phyloP scores from a whole-genome alignment of 345 rosid genomes.

The Eucalyptus pumila region DNA sequence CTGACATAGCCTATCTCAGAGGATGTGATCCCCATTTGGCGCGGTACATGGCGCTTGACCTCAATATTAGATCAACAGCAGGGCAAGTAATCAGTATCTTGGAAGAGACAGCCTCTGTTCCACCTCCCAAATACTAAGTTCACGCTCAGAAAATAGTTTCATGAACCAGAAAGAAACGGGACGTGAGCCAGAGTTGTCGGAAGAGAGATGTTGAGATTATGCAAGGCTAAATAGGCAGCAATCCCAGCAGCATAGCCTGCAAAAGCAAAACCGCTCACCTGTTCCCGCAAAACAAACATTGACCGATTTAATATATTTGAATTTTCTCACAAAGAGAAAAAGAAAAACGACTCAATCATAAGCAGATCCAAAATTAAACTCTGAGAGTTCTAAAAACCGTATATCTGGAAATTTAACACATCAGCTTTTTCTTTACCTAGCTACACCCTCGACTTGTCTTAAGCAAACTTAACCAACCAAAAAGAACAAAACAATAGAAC shows the following conservation, averaged over 20 bases:
- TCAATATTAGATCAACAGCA: neutral
- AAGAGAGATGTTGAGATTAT: conserved; percentile 23
- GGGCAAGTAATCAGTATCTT: neutral
- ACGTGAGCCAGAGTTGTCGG: conserved; percentile 53
- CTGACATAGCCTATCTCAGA: neutral
- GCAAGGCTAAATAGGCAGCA: conserved; percentile 39
- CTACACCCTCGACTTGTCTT: neutral
- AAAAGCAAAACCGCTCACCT: conserved; percentile 94
- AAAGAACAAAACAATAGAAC: neutral
- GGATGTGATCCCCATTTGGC: neutral
- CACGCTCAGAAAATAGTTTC: neutral
- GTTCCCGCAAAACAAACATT: conserved; percentile 1
- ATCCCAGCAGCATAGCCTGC: conserved; percentile 87
- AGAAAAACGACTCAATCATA: neutral
- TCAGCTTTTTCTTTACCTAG: neutral
- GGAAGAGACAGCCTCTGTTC: neutral
- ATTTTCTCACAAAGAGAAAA: neutral
- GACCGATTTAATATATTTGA: neutral
- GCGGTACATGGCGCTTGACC: neutral
- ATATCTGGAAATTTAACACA: neutral
- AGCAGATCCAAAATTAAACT: neutral
- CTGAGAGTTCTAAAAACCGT: neutral
- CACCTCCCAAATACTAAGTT: neutral
- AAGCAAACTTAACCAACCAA: neutral
- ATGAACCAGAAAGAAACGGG: conserved; percentile 51